A percentile compares a stretch with the other conserved stretches of the same genome.
phyloP scores from a whole-genome alignment of 2,329 filamentous ascomycete genomes.

The Fusarium lyarnte region DNA sequence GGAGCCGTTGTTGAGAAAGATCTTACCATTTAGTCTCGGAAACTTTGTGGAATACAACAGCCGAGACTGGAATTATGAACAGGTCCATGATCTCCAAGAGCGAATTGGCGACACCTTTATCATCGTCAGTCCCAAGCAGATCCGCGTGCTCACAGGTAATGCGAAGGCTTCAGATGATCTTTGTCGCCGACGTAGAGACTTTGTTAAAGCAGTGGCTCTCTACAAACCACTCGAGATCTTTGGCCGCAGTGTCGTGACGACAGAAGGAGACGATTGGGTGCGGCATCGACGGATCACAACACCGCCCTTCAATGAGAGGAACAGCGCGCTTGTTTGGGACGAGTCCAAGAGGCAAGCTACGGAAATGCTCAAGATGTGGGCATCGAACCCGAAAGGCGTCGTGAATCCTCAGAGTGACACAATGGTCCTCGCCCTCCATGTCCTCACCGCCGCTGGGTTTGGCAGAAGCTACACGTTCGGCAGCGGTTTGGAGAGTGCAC shows the following conservation, averaged over 20 bases:
- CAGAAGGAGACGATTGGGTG: slow-evolving; percentile 35
- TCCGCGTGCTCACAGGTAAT: slow-evolving; percentile 32
- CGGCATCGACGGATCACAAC: slow-evolving; percentile 32
- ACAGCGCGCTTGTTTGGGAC: slow-evolving; percentile 33
- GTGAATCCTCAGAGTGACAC: slow-evolving; percentile 31
- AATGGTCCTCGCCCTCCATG: slow-evolving; percentile 32
- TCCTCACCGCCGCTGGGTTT: slow-evolving; percentile 34
- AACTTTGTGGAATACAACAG: slow-evolving; percentile 39
- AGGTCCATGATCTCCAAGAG: slow-evolving; percentile 31
- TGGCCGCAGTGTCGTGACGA: slow-evolving; percentile 33
- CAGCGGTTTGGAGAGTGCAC: slow-evolving; percentile 8
- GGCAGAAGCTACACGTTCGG: slow-evolving; percentile 33
- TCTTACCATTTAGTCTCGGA: slow-evolving; percentile 9
- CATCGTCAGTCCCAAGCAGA: slow-evolving; percentile 34
- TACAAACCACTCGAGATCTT: slow-evolving; percentile 37
- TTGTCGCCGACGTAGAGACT: slow-evolving; percentile 28
- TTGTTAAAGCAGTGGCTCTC: slow-evolving; percentile 31
- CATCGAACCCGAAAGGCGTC: slow-evolving; percentile 11
- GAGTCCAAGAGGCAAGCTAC: slow-evolving; percentile 25
- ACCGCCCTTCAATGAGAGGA: slow-evolving; percentile 35
- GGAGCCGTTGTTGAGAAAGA: slow-evolving; percentile 18
- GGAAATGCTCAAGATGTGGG: slow-evolving; percentile 35
- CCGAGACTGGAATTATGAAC: slow-evolving; percentile 36
- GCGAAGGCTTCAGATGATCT: slow-evolving; percentile 31
- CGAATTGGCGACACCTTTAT: slow-evolving; percentile 37